A percentile compares a stretch with the other conserved stretches of the same genome.
Evolutionary conservation across 768 basidiomycete species (phyloP).

Genomic region (Cystobasidium ongulense): DNA sequence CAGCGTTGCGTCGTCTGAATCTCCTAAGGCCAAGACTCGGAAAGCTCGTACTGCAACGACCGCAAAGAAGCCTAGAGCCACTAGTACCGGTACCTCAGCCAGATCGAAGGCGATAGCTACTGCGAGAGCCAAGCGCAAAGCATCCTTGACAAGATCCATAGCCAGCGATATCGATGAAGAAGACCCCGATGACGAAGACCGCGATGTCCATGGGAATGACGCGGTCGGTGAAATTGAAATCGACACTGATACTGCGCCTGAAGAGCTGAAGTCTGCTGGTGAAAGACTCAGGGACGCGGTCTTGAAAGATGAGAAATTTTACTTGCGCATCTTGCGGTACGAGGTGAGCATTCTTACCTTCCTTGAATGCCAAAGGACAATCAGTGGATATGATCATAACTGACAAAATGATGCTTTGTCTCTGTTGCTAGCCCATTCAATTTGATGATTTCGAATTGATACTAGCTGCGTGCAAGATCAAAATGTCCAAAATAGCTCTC

Average conservation of each 20-base stretch:
- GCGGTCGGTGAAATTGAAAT: neutral
- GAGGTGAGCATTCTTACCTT: conserved; percentile 53
- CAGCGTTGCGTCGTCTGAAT: neutral
- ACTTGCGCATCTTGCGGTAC: conserved; percentile 58
- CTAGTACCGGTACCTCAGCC: neutral
- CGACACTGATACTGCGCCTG: conserved; percentile 20
- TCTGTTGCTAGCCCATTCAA: conserved; percentile 6
- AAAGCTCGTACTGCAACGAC: neutral
- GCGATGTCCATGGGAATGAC: neutral
- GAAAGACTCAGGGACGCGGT: conserved; percentile 31
- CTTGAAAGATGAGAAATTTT: conserved; percentile 48
- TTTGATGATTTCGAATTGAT: conserved; percentile 25
- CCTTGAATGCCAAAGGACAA: too few relatives aligned
- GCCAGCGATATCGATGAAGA: neutral
- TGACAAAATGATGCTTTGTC: neutral
- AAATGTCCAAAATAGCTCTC: conserved; percentile 22
- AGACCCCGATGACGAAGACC: neutral
- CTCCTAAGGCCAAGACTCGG: neutral
- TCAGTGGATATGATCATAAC: too few relatives aligned
- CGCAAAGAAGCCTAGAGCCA: neutral
- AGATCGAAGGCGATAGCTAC: neutral
- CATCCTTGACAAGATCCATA: neutral
- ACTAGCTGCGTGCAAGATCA: neutral
- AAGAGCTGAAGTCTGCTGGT: conserved; percentile 24
- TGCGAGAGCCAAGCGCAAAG: neutral